A percentile compares a stretch with the other conserved stretches of the same genome.
Conservation (phyloP, 164 flowering plant species). For the Euptelea pleiosperma region DNA sequence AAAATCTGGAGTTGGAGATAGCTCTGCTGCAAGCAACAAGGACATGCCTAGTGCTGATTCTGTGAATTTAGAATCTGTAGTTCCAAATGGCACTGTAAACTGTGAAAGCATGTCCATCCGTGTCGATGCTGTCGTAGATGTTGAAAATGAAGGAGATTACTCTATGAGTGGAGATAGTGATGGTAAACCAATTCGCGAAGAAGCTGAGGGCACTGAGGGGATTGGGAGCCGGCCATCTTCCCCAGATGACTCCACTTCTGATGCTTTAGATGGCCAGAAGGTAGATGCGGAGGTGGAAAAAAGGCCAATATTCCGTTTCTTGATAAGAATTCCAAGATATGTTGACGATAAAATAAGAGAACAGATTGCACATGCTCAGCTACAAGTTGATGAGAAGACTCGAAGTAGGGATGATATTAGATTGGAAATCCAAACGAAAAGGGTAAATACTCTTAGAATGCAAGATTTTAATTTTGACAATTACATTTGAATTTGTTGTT, state of each 20-base stretch:
- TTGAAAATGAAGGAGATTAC: slow-evolving; percentile 16
- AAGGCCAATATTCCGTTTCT: slow-evolving; percentile 45
- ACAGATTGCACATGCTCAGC: slow-evolving; percentile 49
- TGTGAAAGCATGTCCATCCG: slow-evolving; percentile 13
- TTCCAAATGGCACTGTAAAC: not conserved
- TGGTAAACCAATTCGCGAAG: slow-evolving; percentile 12
- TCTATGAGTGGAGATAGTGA: slow-evolving; percentile 1
- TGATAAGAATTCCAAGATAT: slow-evolving; percentile 60
- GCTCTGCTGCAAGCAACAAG: not conserved
- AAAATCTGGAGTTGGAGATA: slow-evolving; percentile 15
- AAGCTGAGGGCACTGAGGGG: slow-evolving; percentile 7
- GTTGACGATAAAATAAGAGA: slow-evolving; percentile 53
- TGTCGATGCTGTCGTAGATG: slow-evolving; percentile 8
- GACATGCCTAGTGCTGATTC: not conserved
- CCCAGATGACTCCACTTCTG: slow-evolving; percentile 21
- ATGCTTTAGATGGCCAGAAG: slow-evolving; percentile 31
- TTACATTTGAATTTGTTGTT: slow-evolving; percentile 2
- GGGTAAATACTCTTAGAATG: slow-evolving; percentile 34
- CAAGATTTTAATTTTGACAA: slow-evolving; percentile 6
- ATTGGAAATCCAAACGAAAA: slow-evolving; percentile 34
- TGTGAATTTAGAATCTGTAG: not conserved
- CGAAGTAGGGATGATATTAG: slow-evolving; percentile 56
- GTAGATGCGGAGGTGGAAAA: too few species aligned
- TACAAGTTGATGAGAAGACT: slow-evolving; percentile 59
- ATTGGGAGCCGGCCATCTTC: slow-evolving; percentile 9